These are phyloP conservation scores for Gracilaria gracilis DNA, from an alignment of 23 red algal species.

Conservation along the genomic window DNA sequence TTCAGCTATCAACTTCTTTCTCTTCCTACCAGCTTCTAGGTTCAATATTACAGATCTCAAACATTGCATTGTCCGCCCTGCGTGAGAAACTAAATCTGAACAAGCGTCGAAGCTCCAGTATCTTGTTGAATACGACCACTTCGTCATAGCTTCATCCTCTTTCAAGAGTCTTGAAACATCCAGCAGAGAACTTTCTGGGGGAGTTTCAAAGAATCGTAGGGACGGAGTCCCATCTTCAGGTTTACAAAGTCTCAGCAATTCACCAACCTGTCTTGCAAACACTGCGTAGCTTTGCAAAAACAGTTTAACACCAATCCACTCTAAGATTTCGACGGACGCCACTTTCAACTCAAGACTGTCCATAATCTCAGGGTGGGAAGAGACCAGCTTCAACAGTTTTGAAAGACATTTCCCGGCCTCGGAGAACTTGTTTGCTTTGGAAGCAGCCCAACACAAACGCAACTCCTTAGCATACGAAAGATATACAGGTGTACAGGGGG, in stretches of 20 bases:
- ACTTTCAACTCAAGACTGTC: conserved; percentile 26
- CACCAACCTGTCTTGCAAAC: conserved; percentile 7
- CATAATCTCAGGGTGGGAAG: conserved; percentile 6
- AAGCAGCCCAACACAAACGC: background rate
- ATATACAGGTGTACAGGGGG: background rate
- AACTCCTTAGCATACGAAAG: background rate
- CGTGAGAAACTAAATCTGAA: background rate
- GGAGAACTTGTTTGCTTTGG: conserved; percentile 1
- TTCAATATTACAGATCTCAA: conserved; percentile 3
- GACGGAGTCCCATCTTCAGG: background rate
- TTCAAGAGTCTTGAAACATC: background rate
- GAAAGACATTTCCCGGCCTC: conserved; percentile 1
- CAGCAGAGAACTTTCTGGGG: background rate
- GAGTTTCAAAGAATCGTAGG: conserved; percentile 1
- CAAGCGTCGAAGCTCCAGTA: background rate
- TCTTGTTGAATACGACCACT: conserved; percentile 10
- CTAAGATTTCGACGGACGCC: conserved; percentile 1
- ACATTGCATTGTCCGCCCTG: background rate
- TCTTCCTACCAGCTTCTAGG: background rate
- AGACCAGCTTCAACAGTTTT: conserved; percentile 14
- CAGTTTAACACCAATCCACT: conserved; percentile 14
- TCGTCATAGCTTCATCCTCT: background rate
- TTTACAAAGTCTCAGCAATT: background rate
- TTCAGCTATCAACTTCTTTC: background rate
- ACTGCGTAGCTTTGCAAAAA: background rate